These are phyloP conservation scores for Colletotrichum spinosum DNA, from an alignment of 2,329 filamentous ascomycete genomes.

Conservation along the genomic window DNA sequence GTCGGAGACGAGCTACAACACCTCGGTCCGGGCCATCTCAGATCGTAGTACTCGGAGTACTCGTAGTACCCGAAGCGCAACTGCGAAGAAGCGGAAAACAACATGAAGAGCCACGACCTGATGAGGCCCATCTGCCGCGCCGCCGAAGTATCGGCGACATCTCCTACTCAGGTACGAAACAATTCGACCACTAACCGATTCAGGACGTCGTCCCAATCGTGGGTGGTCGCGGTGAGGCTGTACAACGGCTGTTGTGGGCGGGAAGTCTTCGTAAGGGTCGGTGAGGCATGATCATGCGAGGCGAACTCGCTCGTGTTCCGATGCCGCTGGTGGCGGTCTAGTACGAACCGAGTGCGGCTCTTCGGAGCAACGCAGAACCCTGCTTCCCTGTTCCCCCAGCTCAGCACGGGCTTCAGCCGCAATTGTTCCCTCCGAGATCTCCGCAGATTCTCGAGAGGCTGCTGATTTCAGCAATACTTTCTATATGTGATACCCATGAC, in stretches of 20 bases:
- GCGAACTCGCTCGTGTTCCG: slow-evolving; percentile 6
- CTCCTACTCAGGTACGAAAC: slow-evolving; percentile 17
- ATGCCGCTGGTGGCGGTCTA: neutral
- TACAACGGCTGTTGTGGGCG: too few species aligned
- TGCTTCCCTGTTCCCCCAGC: slow-evolving; percentile 10
- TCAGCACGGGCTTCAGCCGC: slow-evolving; percentile 31
- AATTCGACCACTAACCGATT: slow-evolving; percentile 13
- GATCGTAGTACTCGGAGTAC: slow-evolving; percentile 26
- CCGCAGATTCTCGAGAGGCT: neutral
- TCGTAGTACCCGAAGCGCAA: slow-evolving; percentile 7
- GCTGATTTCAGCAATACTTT: slow-evolving; percentile 14
- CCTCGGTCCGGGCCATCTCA: slow-evolving; percentile 34
- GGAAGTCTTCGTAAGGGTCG: slow-evolving; percentile 2
- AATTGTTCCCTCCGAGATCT: slow-evolving; percentile 11
- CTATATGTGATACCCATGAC: slow-evolving; percentile 32
- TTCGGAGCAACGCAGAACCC: slow-evolving; percentile 6
- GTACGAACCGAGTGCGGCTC: slow-evolving; percentile 23
- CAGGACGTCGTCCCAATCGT: neutral
- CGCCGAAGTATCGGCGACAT: slow-evolving; percentile 33
- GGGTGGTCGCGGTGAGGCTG: neutral
- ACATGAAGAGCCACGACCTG: slow-evolving; percentile 25
- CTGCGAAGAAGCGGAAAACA: slow-evolving; percentile 36
- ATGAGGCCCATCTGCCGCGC: slow-evolving; percentile 19
- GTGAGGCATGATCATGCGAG: slow-evolving; percentile 8
- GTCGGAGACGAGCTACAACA: slow-evolving; percentile 37